Percentiles rank a stretch among this genome's conserved stretches.
phyloP scores from a whole-genome alignment of 257 asterid species.

The Solanum chiquidenum region DNA sequence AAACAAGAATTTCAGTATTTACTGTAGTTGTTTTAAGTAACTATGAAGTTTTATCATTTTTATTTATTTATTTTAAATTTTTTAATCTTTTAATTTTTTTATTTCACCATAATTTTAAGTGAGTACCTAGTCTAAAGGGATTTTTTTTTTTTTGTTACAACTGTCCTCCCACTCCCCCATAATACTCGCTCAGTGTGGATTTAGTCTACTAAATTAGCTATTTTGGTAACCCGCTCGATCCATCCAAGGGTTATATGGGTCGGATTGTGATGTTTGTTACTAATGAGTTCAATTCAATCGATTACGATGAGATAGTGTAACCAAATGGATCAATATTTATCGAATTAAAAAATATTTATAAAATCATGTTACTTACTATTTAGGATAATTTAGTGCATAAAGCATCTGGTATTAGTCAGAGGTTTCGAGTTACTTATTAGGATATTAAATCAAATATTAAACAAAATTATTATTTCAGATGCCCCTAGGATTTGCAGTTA shows the following conservation, averaged over 20 bases:
- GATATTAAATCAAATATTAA: no score
- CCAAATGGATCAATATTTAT: no score
- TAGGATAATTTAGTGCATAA: no score
- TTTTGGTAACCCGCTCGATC: not conserved
- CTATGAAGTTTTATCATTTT: not conserved
- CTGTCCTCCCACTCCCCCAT: slow-evolving; percentile 19
- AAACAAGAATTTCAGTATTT: not conserved
- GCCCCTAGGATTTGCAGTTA: no score
- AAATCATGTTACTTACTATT: no score
- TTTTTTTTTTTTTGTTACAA: not conserved
- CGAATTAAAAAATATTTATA: no score
- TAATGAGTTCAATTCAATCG: no score
- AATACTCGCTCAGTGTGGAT: slow-evolving; percentile 7
- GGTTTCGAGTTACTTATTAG: no score
- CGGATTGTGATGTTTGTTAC: not conserved
- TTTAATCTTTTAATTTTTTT: not conserved
- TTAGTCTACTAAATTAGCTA: not conserved
- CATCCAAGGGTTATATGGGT: not conserved
- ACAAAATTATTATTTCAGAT: no score
- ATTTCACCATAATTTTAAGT: not conserved
- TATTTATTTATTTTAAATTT: not conserved
- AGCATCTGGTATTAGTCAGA: no score
- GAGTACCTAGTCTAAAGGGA: slow-evolving; percentile 33
- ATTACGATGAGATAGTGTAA: no score
- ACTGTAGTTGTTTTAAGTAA: not conserved